A percentile compares a stretch with the other conserved stretches of the same genome.
These are phyloP conservation scores for Hansfordia pulvinata DNA, from an alignment of 2,329 filamentous ascomycete genomes.

Conservation along the genomic window DNA sequence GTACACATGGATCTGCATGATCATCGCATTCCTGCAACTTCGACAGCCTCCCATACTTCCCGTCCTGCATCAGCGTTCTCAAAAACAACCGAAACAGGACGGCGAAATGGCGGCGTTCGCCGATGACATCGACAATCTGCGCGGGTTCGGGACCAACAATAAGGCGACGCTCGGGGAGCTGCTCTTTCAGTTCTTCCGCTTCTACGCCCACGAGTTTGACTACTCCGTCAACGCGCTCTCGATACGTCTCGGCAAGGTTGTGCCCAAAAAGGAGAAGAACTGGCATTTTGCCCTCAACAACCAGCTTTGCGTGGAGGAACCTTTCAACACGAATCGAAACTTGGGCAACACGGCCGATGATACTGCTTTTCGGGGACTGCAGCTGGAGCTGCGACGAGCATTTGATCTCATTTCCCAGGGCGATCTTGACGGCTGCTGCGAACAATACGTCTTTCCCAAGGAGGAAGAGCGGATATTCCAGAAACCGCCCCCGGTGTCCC, in stretches of 20 bases:
- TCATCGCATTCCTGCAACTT: conserved; percentile 89
- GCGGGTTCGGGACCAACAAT: conserved; percentile 64
- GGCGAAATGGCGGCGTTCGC: conserved; percentile 68
- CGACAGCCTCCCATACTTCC: conserved; percentile 75
- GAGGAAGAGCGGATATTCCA: conserved; percentile 57
- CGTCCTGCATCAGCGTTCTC: conserved; percentile 61
- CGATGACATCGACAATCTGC: conserved; percentile 66
- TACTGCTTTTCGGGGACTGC: conserved; percentile 82
- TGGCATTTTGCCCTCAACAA: conserved; percentile 76
- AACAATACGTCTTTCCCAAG: conserved; percentile 76
- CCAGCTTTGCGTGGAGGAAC: conserved; percentile 87
- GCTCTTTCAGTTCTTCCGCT: conserved; percentile 91
- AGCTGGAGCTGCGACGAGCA: conserved; percentile 76
- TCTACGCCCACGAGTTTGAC: conserved; percentile 87
- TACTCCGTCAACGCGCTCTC: conserved; percentile 78
- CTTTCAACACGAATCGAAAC: conserved; percentile 82
- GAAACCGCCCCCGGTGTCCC: conserved; percentile 38
- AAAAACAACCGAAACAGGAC: conserved; percentile 45
- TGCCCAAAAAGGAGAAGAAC: conserved; percentile 74
- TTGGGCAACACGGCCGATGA: conserved; percentile 94
- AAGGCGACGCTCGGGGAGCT: conserved; percentile 71
- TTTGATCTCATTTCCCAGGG: conserved; percentile 71
- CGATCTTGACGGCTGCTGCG: conserved; percentile 72
- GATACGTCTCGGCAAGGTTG: conserved; percentile 63
- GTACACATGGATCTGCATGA: conserved; percentile 98